Evolutionary conservation across 2,329 filamentous ascomycete genomes (phyloP).

Genomic region (Arthrobotrys musiformis): DNA sequence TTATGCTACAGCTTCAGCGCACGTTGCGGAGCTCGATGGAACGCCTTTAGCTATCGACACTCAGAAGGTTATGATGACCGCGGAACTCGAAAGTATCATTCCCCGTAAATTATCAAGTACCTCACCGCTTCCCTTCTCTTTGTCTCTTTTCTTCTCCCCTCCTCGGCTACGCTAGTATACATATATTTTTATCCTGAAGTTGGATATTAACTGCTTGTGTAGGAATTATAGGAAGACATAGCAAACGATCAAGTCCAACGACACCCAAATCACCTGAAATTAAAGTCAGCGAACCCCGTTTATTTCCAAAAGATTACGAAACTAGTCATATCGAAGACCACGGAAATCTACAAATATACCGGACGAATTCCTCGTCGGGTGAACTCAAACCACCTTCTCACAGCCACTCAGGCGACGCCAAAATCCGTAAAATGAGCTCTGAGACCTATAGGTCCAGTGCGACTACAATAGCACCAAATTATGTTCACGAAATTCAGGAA

Average conservation of each 20-base stretch:
- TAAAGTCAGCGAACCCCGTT: constrained; percentile 19
- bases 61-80: constrained; percentile 48
- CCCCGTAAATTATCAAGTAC: constrained; percentile 55
- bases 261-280: constrained; percentile 41
- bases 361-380: constrained; percentile 29
- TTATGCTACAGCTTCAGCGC: constrained; percentile 18
- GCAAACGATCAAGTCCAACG: constrained; percentile 39
- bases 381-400: constrained; percentile 31
- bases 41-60: constrained; percentile 43
- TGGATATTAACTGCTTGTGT: not conserved
- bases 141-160: not conserved
- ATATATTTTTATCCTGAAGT: not conserved
- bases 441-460: constrained; percentile 45
- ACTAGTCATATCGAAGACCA: constrained; percentile 9
- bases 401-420: not conserved
- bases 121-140: constrained; percentile 2
- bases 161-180: not conserved
- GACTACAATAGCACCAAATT: constrained; percentile 37
- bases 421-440: constrained; percentile 34
- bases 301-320: constrained; percentile 33
- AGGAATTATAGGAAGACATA: constrained; percentile 48
- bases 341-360: constrained; percentile 20
- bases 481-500: constrained; percentile 40
- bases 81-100: constrained; percentile 49
- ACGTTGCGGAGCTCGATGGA: constrained; percentile 41